Evolutionary conservation across 495 filamentous ascomycete species (phyloP).

Genomic region (Lasiosphaeria miniovina): DNA sequence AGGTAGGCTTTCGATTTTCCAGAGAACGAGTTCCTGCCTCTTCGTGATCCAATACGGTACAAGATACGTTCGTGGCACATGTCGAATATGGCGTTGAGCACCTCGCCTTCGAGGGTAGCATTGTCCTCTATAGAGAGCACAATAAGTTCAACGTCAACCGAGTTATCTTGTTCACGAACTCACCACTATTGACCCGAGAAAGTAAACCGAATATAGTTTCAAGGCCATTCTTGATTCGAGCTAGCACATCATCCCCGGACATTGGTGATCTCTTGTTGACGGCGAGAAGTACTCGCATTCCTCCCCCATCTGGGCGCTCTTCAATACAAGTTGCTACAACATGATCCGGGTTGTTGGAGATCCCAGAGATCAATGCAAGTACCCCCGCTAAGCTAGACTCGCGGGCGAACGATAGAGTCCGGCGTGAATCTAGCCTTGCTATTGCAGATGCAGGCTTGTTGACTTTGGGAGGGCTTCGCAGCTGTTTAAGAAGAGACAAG

Average conservation of each 20-base stretch:
- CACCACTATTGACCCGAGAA: constrained; percentile 14
- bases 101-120: constrained; percentile 17
- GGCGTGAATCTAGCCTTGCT: neutral
- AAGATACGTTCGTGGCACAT: constrained; percentile 39
- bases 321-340: constrained; percentile 41
- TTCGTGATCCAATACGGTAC: constrained; percentile 10
- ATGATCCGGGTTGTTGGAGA: constrained; percentile 30
- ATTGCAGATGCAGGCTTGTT: constrained; percentile 9
- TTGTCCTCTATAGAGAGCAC: constrained; percentile 5
- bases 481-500: constrained; percentile 21
- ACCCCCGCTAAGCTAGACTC: constrained; percentile 31
- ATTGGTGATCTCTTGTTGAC: constrained; percentile 29
- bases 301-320: constrained; percentile 19
- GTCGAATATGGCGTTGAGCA: constrained; percentile 33
- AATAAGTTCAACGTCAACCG: constrained; percentile 4
- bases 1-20: no score
- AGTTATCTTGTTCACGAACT: neutral
- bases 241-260: constrained; percentile 16
- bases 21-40: neutral
- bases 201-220: constrained; percentile 30
- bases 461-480: constrained; percentile 6
- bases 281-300: constrained; percentile 36
- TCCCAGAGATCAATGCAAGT: constrained; percentile 39
- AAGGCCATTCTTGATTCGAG: constrained; percentile 30
- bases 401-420: constrained; percentile 30